Evolutionary conservation across 2,329 filamentous ascomycete genomes (phyloP).

Genomic region (Helotiales sp.): DNA sequence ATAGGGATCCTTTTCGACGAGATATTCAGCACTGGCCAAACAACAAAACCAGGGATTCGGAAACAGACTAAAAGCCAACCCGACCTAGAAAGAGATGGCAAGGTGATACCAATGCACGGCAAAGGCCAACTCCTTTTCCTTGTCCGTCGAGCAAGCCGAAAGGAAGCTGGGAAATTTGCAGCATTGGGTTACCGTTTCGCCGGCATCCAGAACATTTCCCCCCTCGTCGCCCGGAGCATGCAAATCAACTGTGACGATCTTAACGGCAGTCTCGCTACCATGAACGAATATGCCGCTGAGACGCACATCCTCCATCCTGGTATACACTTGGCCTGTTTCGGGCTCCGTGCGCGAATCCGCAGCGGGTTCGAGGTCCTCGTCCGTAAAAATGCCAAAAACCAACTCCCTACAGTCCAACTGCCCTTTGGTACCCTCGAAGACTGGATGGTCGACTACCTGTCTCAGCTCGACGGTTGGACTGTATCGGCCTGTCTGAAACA

Average conservation of each 20-base stretch:
- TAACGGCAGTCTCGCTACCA: slow-evolving; percentile 62
- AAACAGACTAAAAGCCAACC: slow-evolving; percentile 16
- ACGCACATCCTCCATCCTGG: slow-evolving; percentile 54
- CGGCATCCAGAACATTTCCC: slow-evolving; percentile 67
- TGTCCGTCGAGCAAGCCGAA: slow-evolving; percentile 64
- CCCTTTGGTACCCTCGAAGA: slow-evolving; percentile 57
- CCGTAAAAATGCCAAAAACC: slow-evolving; percentile 52
- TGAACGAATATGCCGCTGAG: slow-evolving; percentile 62
- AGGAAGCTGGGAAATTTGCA: slow-evolving; percentile 67
- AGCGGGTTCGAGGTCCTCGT: slow-evolving; percentile 46
- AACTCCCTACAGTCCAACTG: slow-evolving; percentile 65
- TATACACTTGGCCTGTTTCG: slow-evolving; percentile 64
- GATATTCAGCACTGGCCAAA: slow-evolving; percentile 68
- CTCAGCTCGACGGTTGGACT: slow-evolving; percentile 51
- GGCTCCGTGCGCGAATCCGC: slow-evolving; percentile 55
- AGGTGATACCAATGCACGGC: slow-evolving; percentile 51
- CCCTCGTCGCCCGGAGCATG: slow-evolving; percentile 72
- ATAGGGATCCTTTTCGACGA: slow-evolving; percentile 77
- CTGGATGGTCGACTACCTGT: slow-evolving; percentile 60
- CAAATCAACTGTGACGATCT: slow-evolving; percentile 71
- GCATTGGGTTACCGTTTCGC: slow-evolving; percentile 79
- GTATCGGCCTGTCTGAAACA: slow-evolving; percentile 48
- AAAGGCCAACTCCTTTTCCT: slow-evolving; percentile 82
- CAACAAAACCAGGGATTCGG: no score
- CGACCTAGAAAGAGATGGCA: slow-evolving; percentile 18